Evolutionary conservation across 768 basidiomycete genomes (phyloP).

Genomic region (Sistotremastrum suecicum): DNA sequence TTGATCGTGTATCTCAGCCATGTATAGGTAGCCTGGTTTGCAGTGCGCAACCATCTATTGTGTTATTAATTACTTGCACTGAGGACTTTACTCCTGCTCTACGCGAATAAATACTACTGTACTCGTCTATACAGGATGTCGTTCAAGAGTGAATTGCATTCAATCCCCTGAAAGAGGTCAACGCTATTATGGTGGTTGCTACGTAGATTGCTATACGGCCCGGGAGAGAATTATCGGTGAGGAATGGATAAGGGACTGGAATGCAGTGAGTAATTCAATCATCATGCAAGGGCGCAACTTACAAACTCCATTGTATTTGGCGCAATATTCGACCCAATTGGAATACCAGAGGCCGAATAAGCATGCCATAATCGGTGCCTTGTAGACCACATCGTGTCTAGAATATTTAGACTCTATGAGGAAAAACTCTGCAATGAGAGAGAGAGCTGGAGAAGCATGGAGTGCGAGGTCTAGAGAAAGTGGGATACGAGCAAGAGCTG

Average conservation of each 20-base stretch:
- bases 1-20: no score
- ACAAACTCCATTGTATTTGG: conserved; percentile 47
- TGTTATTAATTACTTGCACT: no score
- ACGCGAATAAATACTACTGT: no score
- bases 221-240: conserved; percentile 41
- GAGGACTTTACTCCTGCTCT: no score
- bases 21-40: no score
- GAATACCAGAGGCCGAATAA: conserved; percentile 35
- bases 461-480: conserved; percentile 46
- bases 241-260: conserved; percentile 74
- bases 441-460: conserved; percentile 46
- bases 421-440: conserved; percentile 54
- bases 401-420: conserved; percentile 45
- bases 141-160: conserved; percentile 38
- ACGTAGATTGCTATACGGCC: conserved; percentile 48
- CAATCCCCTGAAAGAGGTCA: conserved; percentile 39
- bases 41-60: no score
- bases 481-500: conserved; percentile 20
- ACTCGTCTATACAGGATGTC: no score
- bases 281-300: conserved; percentile 15
- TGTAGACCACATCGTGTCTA: conserved; percentile 16
- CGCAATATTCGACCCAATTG: conserved; percentile 55
- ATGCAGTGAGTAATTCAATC: conserved; percentile 1
- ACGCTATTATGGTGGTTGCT: conserved; percentile 34
- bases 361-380: conserved; percentile 18